Percentiles rank a stretch among this genome's conserved stretches.
phyloP scores from a whole-genome alignment of 306 rosid species.

The Rosa multiflora region DNA sequence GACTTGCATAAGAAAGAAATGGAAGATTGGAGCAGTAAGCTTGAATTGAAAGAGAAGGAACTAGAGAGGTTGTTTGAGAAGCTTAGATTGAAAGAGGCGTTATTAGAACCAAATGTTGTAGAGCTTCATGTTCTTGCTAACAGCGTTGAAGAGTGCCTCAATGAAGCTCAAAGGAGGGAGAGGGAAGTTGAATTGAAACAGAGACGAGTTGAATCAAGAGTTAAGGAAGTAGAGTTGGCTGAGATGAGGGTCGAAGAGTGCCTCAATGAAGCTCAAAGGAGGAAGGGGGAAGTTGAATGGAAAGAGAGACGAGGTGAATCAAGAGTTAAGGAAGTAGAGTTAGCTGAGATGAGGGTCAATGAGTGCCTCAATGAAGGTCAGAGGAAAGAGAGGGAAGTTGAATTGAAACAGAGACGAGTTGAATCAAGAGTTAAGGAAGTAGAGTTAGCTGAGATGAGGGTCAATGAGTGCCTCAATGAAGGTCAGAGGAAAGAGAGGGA shows the following conservation, averaged over 20 bases:
- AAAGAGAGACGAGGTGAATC: background rate
- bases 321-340: background rate
- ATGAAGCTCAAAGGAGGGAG: background rate
- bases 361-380: background rate
- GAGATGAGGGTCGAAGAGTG: background rate
- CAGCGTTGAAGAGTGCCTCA: background rate
- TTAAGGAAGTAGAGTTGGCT: background rate
- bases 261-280: background rate
- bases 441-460: background rate
- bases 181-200: background rate
- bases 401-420: background rate
- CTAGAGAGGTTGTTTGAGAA: background rate
- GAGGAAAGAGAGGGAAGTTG: background rate
- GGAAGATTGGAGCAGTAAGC: constrained; percentile 6
- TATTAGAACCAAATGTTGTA: background rate
- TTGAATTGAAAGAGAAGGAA: constrained; percentile 3
- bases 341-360: background rate
- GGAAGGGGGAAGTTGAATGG: background rate
- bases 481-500: background rate
- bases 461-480: background rate
- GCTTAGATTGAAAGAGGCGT: constrained; percentile 4
- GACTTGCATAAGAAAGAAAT: background rate
- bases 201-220: background rate
- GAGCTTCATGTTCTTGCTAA: background rate
- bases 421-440: no score